phyloP scores from a whole-genome alignment of 2,329 filamentous ascomycete species.

The Diaporthe sp. region DNA sequence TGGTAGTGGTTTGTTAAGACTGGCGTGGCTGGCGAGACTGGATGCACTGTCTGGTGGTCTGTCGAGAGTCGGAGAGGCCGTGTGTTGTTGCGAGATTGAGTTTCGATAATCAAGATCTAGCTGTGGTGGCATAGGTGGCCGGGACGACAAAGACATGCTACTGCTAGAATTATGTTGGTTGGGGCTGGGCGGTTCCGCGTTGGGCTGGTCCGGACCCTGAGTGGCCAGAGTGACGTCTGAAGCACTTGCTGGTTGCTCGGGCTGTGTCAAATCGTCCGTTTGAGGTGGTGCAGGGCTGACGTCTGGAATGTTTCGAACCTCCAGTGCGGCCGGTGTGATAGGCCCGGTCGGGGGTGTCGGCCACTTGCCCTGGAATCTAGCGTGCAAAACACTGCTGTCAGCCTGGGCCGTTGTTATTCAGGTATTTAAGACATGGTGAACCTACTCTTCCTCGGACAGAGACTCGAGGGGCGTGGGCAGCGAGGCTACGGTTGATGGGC shows the following conservation, averaged over 20 bases:
- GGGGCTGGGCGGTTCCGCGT: slow-evolving; percentile 46
- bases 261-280: slow-evolving; percentile 55
- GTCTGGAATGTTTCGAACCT: slow-evolving; percentile 56
- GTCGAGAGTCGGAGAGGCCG: slow-evolving; percentile 43
- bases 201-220: slow-evolving; percentile 44
- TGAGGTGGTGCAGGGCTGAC: slow-evolving; percentile 59
- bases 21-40: slow-evolving; percentile 40
- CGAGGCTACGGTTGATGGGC: slow-evolving; percentile 39
- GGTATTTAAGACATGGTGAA: slow-evolving; percentile 19
- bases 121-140: slow-evolving; percentile 66
- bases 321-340: slow-evolving; percentile 44
- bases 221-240: slow-evolving; percentile 56
- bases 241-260: slow-evolving; percentile 56
- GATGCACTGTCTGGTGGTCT: slow-evolving; percentile 43
- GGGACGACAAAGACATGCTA: slow-evolving; percentile 63
- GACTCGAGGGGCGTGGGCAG: slow-evolving; percentile 35
- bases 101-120: slow-evolving; percentile 63
- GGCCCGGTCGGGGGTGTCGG: slow-evolving; percentile 41
- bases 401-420: slow-evolving; percentile 41
- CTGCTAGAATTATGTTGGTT: slow-evolving; percentile 54
- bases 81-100: slow-evolving; percentile 45
- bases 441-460: slow-evolving; percentile 40
- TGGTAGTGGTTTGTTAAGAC: slow-evolving; percentile 68
- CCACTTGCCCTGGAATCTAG: slow-evolving; percentile 41
- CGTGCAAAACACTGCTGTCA: slow-evolving; percentile 41